Base-by-base conservation (phyloP, 352 stramenopile genomes). In the Phytophthora pinifolia region DNA sequence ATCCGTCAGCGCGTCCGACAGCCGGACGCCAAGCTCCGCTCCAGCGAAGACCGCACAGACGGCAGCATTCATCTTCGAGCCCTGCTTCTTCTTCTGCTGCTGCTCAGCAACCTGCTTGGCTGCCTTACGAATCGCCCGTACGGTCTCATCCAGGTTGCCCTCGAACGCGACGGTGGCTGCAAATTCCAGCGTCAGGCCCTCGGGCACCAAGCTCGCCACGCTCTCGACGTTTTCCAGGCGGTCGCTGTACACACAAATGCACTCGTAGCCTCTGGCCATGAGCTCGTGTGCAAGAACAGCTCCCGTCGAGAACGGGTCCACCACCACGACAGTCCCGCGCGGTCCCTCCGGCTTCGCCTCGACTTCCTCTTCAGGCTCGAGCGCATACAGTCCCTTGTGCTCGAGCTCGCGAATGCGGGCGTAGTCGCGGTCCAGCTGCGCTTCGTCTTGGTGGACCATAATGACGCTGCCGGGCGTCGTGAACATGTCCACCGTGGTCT, bases 281-380 rank as follows among this genome's bases (percentile, higher is more conserved):
- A 97, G 88, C 60, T 94, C 82, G 44, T 98, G 89, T 15, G 91
- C 96, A 10, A 99, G 73, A 37, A 98, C 77, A 25, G 93, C 96
- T 45, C 95, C 96, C 30, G 96, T 98, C 5, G 89, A 98, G 66
- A 98, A 99, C 2, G 96, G 94, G 64, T 98, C 93, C 20, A 99
- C 93, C 15, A 99, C 76, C 22, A 98, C 83, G 1, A 97, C 94
- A 10, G 92, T 76, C 35, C 88, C 84, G 27, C 79, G 83, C 5
- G 46, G 13, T 32, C 39, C 25, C 6, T 52, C 54, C 4, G 13
- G 14, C 14, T 65, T 51, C 3, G 53, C 41, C 2, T 60, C 50
- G 22, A 14, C 22, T 47, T 69, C 44, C 4, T 55, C 31, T 63
- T 65, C 49, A n/a, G 41, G 52, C 38, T 63, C 57, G 8, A 86